phyloP scores from a whole-genome alignment of 495 filamentous ascomycete species.

The Penicillium flavigenum region DNA sequence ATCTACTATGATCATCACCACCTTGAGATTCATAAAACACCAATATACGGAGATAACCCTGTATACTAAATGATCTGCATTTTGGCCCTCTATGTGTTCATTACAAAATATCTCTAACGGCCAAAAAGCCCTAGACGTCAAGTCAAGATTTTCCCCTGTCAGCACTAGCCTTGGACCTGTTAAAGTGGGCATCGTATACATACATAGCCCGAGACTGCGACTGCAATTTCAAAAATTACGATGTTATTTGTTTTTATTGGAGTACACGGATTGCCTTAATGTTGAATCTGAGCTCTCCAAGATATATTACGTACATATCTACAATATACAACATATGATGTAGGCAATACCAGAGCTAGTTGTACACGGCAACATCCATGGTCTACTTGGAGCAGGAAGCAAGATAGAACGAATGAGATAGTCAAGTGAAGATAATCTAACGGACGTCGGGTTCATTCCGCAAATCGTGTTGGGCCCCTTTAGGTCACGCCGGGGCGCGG shows the following conservation, averaged over 20 bases:
- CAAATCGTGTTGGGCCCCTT: neutral
- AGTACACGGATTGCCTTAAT: neutral
- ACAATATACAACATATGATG: neutral
- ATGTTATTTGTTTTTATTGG: no score
- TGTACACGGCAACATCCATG: neutral
- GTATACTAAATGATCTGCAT: neutral
- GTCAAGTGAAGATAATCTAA: conserved; percentile 13
- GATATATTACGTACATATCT: neutral
- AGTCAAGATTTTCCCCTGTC: neutral
- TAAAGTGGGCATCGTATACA: neutral
- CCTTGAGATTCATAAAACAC: neutral
- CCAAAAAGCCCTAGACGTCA: neutral
- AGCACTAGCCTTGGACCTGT: neutral
- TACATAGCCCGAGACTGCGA: neutral
- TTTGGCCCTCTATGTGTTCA: neutral
- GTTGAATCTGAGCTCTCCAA: neutral
- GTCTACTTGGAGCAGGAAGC: conserved; percentile 3
- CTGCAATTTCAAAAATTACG: neutral
- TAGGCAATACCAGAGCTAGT: neutral
- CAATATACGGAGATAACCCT: neutral
- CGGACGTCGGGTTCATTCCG: conserved; percentile 4
- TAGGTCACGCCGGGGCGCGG: conserved; percentile 65
- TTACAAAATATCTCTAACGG: neutral
- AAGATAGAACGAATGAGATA: conserved; percentile 9
- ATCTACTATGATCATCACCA: neutral